These are phyloP conservation scores for Biancaea sappan DNA, from an alignment of 306 rosid genomes.

Conservation along the genomic window DNA sequence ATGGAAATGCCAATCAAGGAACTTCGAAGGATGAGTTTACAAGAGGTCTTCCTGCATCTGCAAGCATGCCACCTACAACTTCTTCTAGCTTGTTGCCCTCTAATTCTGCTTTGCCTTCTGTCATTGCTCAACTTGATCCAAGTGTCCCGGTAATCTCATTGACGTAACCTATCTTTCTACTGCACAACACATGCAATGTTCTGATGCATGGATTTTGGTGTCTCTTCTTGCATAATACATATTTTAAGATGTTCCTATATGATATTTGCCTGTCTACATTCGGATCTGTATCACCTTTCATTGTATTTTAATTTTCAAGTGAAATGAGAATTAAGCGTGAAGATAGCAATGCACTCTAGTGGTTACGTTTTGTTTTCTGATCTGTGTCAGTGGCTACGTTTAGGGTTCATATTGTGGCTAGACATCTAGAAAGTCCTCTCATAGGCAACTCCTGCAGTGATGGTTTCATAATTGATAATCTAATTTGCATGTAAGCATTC, in stretches of 20 bases:
- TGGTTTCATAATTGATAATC: background rate
- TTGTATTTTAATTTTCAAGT: background rate
- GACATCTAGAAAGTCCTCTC: background rate
- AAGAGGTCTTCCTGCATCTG: conserved; percentile 61
- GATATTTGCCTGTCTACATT: background rate
- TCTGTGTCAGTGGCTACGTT: background rate
- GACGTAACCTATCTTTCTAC: background rate
- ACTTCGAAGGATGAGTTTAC: conserved; percentile 62
- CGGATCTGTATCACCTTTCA: background rate
- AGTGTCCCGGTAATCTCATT: conserved; percentile 44
- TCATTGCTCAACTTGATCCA: conserved; percentile 49
- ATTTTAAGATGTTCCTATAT: background rate
- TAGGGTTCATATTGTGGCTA: background rate
- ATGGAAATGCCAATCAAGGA: conserved; percentile 57
- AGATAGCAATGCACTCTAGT: background rate
- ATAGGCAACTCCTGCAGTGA: background rate
- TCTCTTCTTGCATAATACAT: background rate
- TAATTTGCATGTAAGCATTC: background rate
- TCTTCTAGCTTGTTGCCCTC: conserved; percentile 51
- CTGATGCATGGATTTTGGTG: background rate
- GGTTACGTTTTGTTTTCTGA: background rate
- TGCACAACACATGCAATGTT: background rate
- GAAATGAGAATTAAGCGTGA: background rate
- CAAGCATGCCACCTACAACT: conserved; percentile 47
- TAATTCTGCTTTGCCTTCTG: conserved; percentile 58